Percentiles rank a stretch among this genome's conserved stretches.
Conservation (phyloP, 345 rosid genomes). For the Aquilaria sinensis region DNA sequence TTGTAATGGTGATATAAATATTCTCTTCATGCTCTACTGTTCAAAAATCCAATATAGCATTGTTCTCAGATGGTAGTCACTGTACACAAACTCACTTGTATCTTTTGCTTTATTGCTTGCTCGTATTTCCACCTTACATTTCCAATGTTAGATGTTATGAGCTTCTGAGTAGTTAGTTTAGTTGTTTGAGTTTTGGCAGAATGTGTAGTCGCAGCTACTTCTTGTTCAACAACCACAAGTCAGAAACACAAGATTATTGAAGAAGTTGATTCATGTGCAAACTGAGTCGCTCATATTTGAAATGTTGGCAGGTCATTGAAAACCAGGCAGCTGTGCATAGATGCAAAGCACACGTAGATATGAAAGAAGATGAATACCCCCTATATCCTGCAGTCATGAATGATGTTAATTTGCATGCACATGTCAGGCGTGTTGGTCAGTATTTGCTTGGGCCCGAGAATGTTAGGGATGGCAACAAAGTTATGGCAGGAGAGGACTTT, state of each 20-base stretch:
- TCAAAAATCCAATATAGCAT: no score
- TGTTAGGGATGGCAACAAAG: constrained; percentile 29
- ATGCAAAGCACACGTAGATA: constrained; percentile 48
- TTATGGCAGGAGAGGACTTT: constrained; percentile 87
- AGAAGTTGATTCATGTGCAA: background rate
- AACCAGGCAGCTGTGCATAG: constrained; percentile 63
- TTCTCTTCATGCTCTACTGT: no score
- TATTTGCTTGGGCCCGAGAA: constrained; percentile 58
- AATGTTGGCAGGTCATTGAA: constrained; percentile 48
- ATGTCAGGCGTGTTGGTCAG: constrained; percentile 40
- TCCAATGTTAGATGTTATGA: no score
- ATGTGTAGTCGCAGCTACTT: no score
- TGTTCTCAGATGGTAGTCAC: no score
- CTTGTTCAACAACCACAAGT: no score
- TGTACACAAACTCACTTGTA: no score
- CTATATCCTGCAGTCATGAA: constrained; percentile 62
- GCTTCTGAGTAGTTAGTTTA: no score
- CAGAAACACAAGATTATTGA: background rate
- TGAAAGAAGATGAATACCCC: constrained; percentile 39
- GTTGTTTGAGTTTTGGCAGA: no score
- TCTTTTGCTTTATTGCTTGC: no score
- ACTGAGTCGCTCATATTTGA: background rate
- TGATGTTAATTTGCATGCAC: constrained; percentile 46
- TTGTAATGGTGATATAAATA: no score
- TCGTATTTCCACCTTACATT: no score